A percentile compares a stretch with the other conserved stretches of the same genome.
phyloP scores from a whole-genome alignment of 208 protist genomes.

The Wallacemonas sp. region DNA sequence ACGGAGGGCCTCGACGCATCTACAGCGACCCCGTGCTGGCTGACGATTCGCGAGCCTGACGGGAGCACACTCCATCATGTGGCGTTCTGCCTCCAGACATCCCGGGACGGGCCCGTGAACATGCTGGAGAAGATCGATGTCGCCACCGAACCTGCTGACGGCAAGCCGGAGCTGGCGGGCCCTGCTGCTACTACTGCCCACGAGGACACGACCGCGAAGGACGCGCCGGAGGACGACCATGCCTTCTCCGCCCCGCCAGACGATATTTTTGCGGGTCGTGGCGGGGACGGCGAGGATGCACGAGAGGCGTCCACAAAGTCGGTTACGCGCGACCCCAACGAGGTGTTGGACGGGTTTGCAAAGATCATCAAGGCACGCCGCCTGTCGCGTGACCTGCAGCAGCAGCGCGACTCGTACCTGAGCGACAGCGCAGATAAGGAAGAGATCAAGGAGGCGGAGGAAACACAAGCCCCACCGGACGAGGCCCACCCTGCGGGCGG shows the following conservation, averaged over 20 bases:
- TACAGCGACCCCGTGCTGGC: conserved; percentile 31
- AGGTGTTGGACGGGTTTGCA: conserved; percentile 6
- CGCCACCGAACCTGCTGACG: neutral
- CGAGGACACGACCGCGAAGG: neutral
- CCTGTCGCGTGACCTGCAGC: neutral
- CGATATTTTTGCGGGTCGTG: neutral
- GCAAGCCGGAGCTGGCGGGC: neutral
- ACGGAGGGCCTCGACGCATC: neutral
- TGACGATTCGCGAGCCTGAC: conserved; percentile 36
- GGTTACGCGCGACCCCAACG: neutral
- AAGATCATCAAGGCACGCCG: conserved; percentile 10
- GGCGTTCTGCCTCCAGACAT: conserved; percentile 15
- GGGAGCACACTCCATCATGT: conserved; percentile 41
- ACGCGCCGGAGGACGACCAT: neutral
- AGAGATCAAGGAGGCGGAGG: neutral
- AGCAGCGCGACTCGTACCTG: conserved; percentile 11
- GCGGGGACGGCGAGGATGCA: neutral
- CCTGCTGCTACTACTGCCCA: neutral
- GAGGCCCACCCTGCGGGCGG: too few relatives aligned
- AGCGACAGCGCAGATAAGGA: conserved; percentile 1
- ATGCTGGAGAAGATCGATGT: neutral
- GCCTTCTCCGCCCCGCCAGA: neutral
- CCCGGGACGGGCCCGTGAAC: neutral
- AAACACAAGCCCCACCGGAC: too few relatives aligned
- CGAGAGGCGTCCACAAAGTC: neutral